Evolutionary conservation across 495 filamentous ascomycete genomes (phyloP).

Genomic region (Schizothecium vesticola): DNA sequence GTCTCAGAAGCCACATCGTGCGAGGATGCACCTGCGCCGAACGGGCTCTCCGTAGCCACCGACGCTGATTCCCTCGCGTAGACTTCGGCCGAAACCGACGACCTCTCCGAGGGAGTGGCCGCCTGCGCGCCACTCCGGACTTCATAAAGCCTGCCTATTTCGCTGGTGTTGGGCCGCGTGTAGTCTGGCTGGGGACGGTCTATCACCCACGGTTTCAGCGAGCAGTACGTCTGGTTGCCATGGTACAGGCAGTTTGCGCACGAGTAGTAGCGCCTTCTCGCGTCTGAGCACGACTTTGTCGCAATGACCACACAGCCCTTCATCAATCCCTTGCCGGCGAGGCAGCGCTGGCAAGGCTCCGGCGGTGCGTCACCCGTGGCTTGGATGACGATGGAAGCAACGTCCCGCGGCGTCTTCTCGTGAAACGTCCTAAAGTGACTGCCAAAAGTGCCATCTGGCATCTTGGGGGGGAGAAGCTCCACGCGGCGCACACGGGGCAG

Average conservation of each 20-base stretch:
- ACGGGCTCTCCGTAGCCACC: background rate
- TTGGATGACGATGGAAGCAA: constrained; percentile 27
- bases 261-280: constrained; percentile 11
- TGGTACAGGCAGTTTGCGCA: constrained; percentile 22
- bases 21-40: background rate
- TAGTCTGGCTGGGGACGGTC: background rate
- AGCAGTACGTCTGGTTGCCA: constrained; percentile 11
- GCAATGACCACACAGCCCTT: constrained; percentile 12
- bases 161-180: background rate
- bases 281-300: background rate
- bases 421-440: background rate
- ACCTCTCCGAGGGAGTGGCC: background rate
- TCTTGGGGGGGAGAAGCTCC: background rate
- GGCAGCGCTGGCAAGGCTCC: constrained; percentile 14
- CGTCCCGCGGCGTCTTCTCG: constrained; percentile 17
- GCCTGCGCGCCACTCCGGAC: background rate
- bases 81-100: background rate
- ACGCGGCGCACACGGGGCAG: constrained; percentile 13
- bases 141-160: background rate
- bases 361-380: constrained; percentile 16
- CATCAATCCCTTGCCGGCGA: constrained; percentile 11
- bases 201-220: background rate
- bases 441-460: background rate
- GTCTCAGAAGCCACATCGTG: background rate
- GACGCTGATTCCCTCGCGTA: background rate